Percentiles rank a stretch among this genome's conserved stretches.
phyloP scores from a whole-genome alignment of 805 yeast species.

The Candida nanaspora region DNA sequence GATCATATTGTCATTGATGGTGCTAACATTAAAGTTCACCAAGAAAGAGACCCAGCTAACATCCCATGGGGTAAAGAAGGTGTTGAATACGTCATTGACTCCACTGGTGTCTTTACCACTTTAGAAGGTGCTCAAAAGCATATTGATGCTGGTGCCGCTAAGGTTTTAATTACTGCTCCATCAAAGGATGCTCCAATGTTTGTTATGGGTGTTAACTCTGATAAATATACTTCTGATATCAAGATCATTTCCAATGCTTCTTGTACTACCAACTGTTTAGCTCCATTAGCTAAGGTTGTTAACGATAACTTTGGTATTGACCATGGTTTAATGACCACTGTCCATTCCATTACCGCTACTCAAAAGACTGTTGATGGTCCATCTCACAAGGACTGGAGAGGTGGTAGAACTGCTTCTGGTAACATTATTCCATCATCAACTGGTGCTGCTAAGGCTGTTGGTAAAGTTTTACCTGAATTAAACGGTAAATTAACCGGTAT shows the following conservation, averaged over 20 bases:
- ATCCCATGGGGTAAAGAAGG: constrained; percentile 85
- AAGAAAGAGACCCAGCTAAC: constrained; percentile 77
- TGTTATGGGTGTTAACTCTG: constrained; percentile 85
- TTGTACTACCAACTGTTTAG: constrained; percentile 93
- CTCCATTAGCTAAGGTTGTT: constrained; percentile 87
- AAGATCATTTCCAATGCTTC: constrained; percentile 86
- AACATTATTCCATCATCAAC: constrained; percentile 94
- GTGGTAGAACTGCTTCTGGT: constrained; percentile 95
- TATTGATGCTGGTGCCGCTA: constrained; percentile 87
- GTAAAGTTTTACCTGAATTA: constrained; percentile 86
- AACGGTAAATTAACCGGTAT: constrained; percentile 93
- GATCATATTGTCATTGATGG: constrained; percentile 63
- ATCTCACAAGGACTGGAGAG: constrained; percentile 97
- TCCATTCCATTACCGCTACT: constrained; percentile 93
- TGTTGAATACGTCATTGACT: constrained; percentile 84
- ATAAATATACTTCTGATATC: constrained; percentile 68
- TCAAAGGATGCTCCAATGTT: constrained; percentile 93
- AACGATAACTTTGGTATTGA: constrained; percentile 82
- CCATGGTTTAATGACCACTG: constrained; percentile 94
- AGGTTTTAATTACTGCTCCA: constrained; percentile 92
- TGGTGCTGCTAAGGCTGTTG: constrained; percentile 98
- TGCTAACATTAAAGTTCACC: constrained; percentile 55
- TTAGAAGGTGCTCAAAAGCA: constrained; percentile 77
- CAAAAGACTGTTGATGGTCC: constrained; percentile 97
- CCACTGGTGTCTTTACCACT: constrained; percentile 91